Conservation (phyloP, 495 filamentous ascomycete genomes). For the Penicillium diatomitis region DNA sequence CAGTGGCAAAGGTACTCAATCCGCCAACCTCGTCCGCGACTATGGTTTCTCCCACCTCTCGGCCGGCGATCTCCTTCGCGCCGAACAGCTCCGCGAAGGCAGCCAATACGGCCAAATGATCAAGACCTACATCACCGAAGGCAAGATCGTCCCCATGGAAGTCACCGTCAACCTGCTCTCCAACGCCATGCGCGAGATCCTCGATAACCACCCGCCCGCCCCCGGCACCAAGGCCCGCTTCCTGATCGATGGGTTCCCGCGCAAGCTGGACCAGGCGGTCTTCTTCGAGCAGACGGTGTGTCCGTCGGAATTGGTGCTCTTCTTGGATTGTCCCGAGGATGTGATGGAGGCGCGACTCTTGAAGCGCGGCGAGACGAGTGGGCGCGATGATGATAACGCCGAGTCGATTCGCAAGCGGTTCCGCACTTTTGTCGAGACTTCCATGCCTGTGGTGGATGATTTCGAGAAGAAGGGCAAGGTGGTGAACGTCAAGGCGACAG, state of each 20-base stretch:
- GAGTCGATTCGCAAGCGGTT: constrained; percentile 96
- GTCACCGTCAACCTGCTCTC: constrained; percentile 91
- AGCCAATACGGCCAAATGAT: constrained; percentile 86
- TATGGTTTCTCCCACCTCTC: constrained; percentile 89
- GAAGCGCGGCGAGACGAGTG: constrained; percentile 85
- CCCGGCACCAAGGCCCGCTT: constrained; percentile 46
- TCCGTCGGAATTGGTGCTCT: constrained; percentile 71
- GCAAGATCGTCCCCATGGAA: constrained; percentile 95
- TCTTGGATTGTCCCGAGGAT: constrained; percentile 83
- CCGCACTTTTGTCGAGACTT: constrained; percentile 83
- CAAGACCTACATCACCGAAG: constrained; percentile 80
- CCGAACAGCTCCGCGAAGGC: constrained; percentile 78
- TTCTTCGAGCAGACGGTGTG: constrained; percentile 89
- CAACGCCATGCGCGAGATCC: constrained; percentile 71
- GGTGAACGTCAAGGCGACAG: constrained; percentile 62
- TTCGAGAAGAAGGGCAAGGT: constrained; percentile 72
- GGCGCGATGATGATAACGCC: constrained; percentile 83
- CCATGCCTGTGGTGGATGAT: constrained; percentile 89
- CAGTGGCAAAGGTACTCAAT: constrained; percentile 62
- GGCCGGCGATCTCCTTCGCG: constrained; percentile 87
- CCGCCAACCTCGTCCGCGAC: constrained; percentile 76
- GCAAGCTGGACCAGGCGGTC: constrained; percentile 91
- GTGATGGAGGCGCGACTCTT: constrained; percentile 76
- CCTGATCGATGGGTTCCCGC: constrained; percentile 90
- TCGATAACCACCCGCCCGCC: constrained; percentile 22